These are phyloP conservation scores for Poronia punctata DNA, from an alignment of 495 filamentous ascomycete genomes.

Conservation along the genomic window DNA sequence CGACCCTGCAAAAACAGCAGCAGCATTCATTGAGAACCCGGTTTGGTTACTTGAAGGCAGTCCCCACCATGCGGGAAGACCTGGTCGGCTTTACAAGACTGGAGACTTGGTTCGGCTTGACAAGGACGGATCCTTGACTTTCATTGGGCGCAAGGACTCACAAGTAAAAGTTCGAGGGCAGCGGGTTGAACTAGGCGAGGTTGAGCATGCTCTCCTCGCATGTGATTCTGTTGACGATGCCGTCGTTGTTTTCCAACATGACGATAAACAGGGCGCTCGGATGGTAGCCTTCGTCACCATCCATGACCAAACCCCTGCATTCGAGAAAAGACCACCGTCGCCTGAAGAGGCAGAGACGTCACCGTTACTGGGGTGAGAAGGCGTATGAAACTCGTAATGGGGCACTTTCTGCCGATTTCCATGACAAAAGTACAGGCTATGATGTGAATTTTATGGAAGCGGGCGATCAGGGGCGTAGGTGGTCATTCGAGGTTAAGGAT, in stretches of 20 bases:
- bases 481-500: no score
- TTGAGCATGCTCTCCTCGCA: conserved; percentile 8
- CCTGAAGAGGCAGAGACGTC: no score
- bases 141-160: conserved; percentile 15
- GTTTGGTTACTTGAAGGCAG: neutral
- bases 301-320: neutral
- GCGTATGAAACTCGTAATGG: no score
- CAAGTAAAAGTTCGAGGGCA: conserved; percentile 22
- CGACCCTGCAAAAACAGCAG: conserved; percentile 15
- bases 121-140: neutral
- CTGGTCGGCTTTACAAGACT: neutral
- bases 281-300: conserved; percentile 1
- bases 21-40: neutral
- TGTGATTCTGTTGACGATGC: neutral
- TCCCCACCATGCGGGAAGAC: neutral
- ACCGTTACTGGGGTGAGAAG: no score
- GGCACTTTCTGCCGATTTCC: no score
- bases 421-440: no score
- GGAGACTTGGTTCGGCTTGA: conserved; percentile 3
- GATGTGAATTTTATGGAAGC: no score
- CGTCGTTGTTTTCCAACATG: neutral
- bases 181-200: conserved; percentile 21
- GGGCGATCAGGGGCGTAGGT: no score
- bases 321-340: no score
- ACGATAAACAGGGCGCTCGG: neutral